Percentiles rank a stretch among this genome's conserved stretches.
phyloP scores from a whole-genome alignment of 2,329 filamentous ascomycete species.

The Ophiostoma piceae region DNA sequence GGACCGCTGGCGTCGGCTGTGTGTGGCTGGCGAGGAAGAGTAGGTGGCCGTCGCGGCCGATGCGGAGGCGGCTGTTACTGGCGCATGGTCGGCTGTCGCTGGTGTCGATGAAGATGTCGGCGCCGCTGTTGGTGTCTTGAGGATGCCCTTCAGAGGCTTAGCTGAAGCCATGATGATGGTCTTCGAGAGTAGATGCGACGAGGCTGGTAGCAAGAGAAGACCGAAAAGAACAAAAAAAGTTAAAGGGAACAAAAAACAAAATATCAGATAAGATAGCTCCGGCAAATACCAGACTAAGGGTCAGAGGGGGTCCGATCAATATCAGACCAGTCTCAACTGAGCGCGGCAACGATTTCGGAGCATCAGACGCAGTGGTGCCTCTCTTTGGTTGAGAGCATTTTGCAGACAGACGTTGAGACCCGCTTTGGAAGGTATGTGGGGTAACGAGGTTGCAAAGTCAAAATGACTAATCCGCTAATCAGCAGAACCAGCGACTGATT shows the following conservation, averaged over 20 bases:
- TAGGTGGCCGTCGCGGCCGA: conserved; percentile 26
- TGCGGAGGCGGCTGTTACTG: conserved; percentile 25
- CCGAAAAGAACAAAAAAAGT: neutral
- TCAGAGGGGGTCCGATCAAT: conserved; percentile 1
- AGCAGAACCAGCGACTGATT: neutral
- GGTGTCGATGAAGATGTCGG: conserved; percentile 23
- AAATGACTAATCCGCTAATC: neutral
- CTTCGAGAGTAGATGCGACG: neutral
- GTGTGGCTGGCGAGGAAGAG: conserved; percentile 25
- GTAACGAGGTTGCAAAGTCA: neutral
- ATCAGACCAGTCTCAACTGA: conserved; percentile 7
- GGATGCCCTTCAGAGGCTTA: conserved; percentile 49
- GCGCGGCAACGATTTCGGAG: conserved; percentile 4
- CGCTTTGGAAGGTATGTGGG: neutral
- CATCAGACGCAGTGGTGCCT: neutral
- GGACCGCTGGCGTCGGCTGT: conserved; percentile 35
- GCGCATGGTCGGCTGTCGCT: conserved; percentile 27
- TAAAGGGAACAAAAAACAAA: neutral
- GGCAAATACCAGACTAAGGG: neutral
- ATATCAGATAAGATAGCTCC: neutral
- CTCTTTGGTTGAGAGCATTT: neutral
- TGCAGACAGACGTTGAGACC: neutral
- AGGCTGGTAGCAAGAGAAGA: neutral
- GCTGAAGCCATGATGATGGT: conserved; percentile 44
- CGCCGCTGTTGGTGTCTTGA: conserved; percentile 51